A percentile compares a stretch with the other conserved stretches of the same genome.
Evolutionary conservation across 768 basidiomycete genomes (phyloP).

Genomic region (Jaapia argillacea): DNA sequence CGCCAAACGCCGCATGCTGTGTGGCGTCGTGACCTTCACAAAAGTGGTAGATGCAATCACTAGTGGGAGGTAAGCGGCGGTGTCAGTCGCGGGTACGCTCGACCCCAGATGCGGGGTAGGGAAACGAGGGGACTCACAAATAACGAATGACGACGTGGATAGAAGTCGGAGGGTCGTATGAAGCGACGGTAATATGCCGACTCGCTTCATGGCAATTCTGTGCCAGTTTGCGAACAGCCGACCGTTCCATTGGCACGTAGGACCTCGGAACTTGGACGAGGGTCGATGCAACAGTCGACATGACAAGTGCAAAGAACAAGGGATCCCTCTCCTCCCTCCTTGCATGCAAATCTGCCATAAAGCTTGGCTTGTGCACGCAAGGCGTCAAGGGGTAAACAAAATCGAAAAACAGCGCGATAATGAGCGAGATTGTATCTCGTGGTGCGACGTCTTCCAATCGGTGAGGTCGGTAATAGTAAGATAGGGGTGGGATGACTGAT

Average conservation of each 20-base stretch:
- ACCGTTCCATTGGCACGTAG: slow-evolving; percentile 80
- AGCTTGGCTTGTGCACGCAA: slow-evolving; percentile 84
- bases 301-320: slow-evolving; percentile 83
- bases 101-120: neutral
- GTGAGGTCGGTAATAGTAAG: slow-evolving; percentile 64
- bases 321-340: slow-evolving; percentile 81
- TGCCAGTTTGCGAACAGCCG: slow-evolving; percentile 77
- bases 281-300: slow-evolving; percentile 82
- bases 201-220: slow-evolving; percentile 78
- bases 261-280: slow-evolving; percentile 83
- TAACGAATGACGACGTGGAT: slow-evolving; percentile 84
- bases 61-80: slow-evolving; percentile 18
- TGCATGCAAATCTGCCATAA: slow-evolving; percentile 80
- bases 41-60: slow-evolving; percentile 81
- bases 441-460: slow-evolving; percentile 77
- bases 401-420: slow-evolving; percentile 86
- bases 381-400: slow-evolving; percentile 90
- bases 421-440: slow-evolving; percentile 68
- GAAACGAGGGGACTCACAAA: slow-evolving; percentile 45
- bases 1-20: slow-evolving; percentile 80
- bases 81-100: slow-evolving; percentile 4
- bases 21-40: slow-evolving; percentile 84
- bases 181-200: slow-evolving; percentile 67
- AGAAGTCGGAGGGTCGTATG: slow-evolving; percentile 77
- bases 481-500: slow-evolving; percentile 43